A percentile compares a stretch with the other conserved stretches of the same genome.
These are phyloP conservation scores for Coprinopsis cinerea DNA, from an alignment of 768 basidiomycete genomes.

Conservation along the genomic window DNA sequence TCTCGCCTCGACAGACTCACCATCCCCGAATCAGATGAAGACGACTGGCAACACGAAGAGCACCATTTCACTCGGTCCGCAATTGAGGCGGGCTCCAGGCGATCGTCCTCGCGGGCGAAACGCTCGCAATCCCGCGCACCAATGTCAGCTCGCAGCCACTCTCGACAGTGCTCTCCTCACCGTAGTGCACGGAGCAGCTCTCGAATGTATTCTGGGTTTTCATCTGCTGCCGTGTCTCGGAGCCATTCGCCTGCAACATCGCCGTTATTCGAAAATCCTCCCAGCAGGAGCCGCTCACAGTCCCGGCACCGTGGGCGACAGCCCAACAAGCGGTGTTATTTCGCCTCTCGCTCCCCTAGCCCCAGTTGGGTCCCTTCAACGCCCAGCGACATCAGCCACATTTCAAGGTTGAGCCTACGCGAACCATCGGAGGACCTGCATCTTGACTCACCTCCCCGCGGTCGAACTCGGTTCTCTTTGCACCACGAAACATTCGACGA, in stretches of 20 bases:
- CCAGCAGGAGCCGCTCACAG: slow-evolving; percentile 17
- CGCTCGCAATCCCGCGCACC: slow-evolving; percentile 50
- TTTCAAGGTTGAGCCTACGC: slow-evolving; percentile 16
- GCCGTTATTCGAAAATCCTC: slow-evolving; percentile 1
- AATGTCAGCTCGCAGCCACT: slow-evolving; percentile 30
- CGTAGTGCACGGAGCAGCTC: slow-evolving; percentile 12
- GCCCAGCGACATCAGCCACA: slow-evolving; percentile 28
- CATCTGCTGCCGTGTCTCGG: too few relatives aligned
- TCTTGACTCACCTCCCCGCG: slow-evolving; percentile 16
- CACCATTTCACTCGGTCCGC: slow-evolving; percentile 21
- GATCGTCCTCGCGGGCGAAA: slow-evolving; percentile 34
- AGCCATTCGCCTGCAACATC: slow-evolving; percentile 1
- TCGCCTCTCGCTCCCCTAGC: slow-evolving; percentile 41
- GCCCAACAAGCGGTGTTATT: slow-evolving; percentile 16
- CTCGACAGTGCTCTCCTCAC: slow-evolving; percentile 18
- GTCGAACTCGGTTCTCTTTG: slow-evolving; percentile 7
- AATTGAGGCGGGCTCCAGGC: slow-evolving; percentile 31
- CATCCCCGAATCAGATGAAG: slow-evolving; percentile 12
- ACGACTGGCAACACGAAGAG: slow-evolving; percentile 25
- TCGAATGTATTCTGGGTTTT: neutral
- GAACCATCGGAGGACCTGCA: slow-evolving; percentile 23
- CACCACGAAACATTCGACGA: slow-evolving; percentile 13
- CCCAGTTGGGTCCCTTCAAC: slow-evolving; percentile 43
- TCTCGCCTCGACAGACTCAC: slow-evolving; percentile 9
- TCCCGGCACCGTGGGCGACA: slow-evolving; percentile 29